Base-by-base conservation (phyloP, 1,284 basidiomycete genomes). In the Leccinum ambiguum region DNA sequence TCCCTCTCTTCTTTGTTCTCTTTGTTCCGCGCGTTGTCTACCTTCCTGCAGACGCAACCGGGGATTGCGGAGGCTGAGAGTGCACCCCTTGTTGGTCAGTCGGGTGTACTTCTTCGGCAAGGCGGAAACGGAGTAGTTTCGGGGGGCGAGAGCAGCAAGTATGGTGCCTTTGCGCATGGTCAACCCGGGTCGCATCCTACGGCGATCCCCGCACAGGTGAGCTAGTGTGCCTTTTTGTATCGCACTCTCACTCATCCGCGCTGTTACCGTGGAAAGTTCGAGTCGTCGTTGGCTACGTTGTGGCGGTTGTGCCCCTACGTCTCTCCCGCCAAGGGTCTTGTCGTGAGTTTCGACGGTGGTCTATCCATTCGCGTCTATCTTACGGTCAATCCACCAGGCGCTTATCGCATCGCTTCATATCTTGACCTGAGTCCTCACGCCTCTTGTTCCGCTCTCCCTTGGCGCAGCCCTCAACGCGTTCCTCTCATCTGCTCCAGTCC, bases 381-480 rank as follows among this genome's bases (percentile, higher is more conserved):
- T 59, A 72, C 57, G 11, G 8, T 43, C 16, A 11, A 21, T 43
- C 63, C 59, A 30, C 60, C 69, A 92, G 90, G 64, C 79, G 7
- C 66, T 90, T 16, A 93, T 93, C 73, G 78, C 92, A 45, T 41
- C 86, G 26, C 79, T 96, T 59, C 81, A 96, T 43, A 68, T 90
- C 23, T 70, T 91, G 39, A 91, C 89, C n/a, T 90, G 94, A 16
- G 75, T 89, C 45, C 84, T 96, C 69, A 95, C 92, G 72, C 77
- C 90, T 45, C 78, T 86, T 8, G 80, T 93, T 59, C 95, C 95
- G 0, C 80, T 90, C 64, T 83, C 88, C 2, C 84, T 96, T 36
- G 92, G 91, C 8, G 77, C 84, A 59, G 80, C 95, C 21, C 81
- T 97, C 41, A 76, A 79, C 30, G 78, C 85, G 36, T 82, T 93